Conservation (phyloP, 2,329 filamentous ascomycete species). For the Paraphaeosphaeria sporulosa region DNA sequence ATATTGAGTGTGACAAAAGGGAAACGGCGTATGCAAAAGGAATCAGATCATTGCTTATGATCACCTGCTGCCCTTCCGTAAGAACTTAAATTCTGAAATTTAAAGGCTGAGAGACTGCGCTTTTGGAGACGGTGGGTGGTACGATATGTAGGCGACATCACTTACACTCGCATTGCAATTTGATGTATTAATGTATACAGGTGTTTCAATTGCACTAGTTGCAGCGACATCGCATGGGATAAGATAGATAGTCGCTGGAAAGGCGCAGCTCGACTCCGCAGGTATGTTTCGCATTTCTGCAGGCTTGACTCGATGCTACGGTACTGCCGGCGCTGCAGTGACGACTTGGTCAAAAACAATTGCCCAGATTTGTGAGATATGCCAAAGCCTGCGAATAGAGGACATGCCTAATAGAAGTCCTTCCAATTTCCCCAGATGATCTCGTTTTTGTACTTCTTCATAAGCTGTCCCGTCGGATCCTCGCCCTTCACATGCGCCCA, state of each 20-base stretch:
- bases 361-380: not conserved
- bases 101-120: not conserved
- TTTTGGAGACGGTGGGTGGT: not conserved
- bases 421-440: slow-evolving; percentile 47
- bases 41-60: too few species aligned
- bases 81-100: not conserved
- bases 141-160: not conserved
- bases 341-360: not conserved
- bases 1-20: too few species aligned
- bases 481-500: slow-evolving; percentile 51
- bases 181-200: not conserved
- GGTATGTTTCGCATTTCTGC: not conserved
- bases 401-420: slow-evolving; percentile 28
- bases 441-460: slow-evolving; percentile 47
- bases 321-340: not conserved
- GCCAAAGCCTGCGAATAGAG: not conserved
- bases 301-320: not conserved
- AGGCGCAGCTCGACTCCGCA: not conserved
- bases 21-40: too few species aligned
- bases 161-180: not conserved
- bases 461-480: slow-evolving; percentile 49
- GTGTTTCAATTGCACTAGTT: not conserved
- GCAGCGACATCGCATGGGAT: not conserved
- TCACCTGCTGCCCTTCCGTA: not conserved
- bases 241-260: not conserved